phyloP scores from a whole-genome alignment of 108 stramenopile genomes.

The Cyclotella distinguenda region DNA sequence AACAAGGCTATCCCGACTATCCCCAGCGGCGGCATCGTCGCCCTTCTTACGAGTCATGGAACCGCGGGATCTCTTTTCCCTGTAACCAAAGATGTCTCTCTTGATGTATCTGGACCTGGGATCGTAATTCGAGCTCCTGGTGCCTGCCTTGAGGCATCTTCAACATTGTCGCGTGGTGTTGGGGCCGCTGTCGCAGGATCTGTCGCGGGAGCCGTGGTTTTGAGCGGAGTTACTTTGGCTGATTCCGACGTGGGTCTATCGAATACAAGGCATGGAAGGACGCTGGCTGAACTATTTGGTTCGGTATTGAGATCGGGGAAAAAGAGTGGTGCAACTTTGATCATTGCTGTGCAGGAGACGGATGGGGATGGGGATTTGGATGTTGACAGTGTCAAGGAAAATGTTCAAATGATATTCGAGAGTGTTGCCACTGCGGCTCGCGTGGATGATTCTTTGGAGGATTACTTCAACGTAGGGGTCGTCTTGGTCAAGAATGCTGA shows the following conservation, averaged over 20 bases:
- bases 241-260: conserved; percentile 72
- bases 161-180: conserved; percentile 36
- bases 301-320: conserved; percentile 28
- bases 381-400: conserved; percentile 29
- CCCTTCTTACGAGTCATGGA: conserved; percentile 66
- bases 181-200: conserved; percentile 60
- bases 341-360: conserved; percentile 57
- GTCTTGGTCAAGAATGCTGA: conserved; percentile 41
- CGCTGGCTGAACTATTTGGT: conserved; percentile 73
- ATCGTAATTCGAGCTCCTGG: conserved; percentile 47
- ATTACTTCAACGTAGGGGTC: conserved; percentile 56
- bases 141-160: conserved; percentile 56
- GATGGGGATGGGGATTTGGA: conserved; percentile 40
- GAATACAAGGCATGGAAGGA: conserved; percentile 71
- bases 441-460: conserved; percentile 36
- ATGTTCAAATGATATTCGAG: conserved; percentile 62
- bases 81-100: neutral
- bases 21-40: conserved; percentile 51
- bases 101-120: conserved; percentile 1
- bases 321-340: conserved; percentile 14
- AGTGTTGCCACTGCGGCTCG: conserved; percentile 57
- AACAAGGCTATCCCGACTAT: conserved; percentile 45
- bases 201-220: conserved; percentile 56
- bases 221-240: conserved; percentile 73
- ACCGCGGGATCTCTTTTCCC: conserved; percentile 42